A percentile compares a stretch with the other conserved stretches of the same genome.
phyloP scores from a whole-genome alignment of 1,139 yeast genomes.

The Debaryomyces robertsiae region DNA sequence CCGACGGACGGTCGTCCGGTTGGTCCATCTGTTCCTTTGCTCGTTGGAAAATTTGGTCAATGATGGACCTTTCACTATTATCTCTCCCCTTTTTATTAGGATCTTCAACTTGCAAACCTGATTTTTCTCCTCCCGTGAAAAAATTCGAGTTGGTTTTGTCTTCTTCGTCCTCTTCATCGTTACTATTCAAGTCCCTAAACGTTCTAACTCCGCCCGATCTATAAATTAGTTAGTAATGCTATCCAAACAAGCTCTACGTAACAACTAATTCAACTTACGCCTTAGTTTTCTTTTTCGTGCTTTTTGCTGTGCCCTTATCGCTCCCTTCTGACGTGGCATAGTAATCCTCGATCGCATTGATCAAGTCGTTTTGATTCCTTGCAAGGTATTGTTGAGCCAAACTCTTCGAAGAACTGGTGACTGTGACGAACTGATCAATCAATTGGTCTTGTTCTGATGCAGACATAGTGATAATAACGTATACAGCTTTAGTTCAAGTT shows the following conservation, averaged over 20 bases:
- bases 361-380: slow-evolving; percentile 40
- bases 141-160: slow-evolving; percentile 71
- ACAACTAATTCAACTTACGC: slow-evolving; percentile 11
- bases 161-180: slow-evolving; percentile 55
- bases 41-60: slow-evolving; percentile 48
- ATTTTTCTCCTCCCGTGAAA: slow-evolving; percentile 95
- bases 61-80: slow-evolving; percentile 46
- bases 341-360: slow-evolving; percentile 47
- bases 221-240: slow-evolving; percentile 8
- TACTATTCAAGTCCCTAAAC: slow-evolving; percentile 53
- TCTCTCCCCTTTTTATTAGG: slow-evolving; percentile 67
- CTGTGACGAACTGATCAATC: slow-evolving; percentile 55
- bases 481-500: background rate
- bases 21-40: slow-evolving; percentile 47
- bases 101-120: slow-evolving; percentile 91
- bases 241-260: background rate
- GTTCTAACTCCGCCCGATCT: slow-evolving; percentile 39
- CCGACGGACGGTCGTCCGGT: slow-evolving; percentile 49
- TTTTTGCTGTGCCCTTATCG: slow-evolving; percentile 6
- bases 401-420: slow-evolving; percentile 39
- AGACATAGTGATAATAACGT: slow-evolving; percentile 19
- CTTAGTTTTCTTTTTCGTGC: slow-evolving; percentile 8
- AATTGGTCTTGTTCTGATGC: slow-evolving; percentile 22
- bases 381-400: slow-evolving; percentile 48
- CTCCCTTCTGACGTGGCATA: slow-evolving; percentile 25